Base-by-base conservation (phyloP, 148 eudicot species). In the Euryodendron excelsum region DNA sequence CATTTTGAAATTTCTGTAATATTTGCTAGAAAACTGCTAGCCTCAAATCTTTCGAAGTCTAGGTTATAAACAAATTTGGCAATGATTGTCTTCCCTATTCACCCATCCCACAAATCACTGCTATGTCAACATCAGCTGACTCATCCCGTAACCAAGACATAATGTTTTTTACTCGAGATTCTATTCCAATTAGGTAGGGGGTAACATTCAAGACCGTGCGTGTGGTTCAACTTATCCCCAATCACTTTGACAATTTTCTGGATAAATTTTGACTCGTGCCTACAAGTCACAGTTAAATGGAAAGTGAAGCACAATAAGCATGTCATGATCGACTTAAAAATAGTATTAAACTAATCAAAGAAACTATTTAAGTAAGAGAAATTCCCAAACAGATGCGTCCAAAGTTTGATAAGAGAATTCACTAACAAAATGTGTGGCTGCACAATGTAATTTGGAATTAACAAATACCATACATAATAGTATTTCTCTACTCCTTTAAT, bases 221-320 rank as follows among this genome's bases (percentile, higher is more conserved):
- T n/a, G n/a, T n/a, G 66, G 33, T 13, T 61, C 33, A 61, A 28
- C 30, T 61, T 27, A 30, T 30, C 34, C 66, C 33, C 33, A 61
- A 61, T 27, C 33, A 25, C 34, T 10, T 61, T 27, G 30, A 61
- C 34, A 27, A 61, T 61, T 61, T 61, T 28, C 15, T 27, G 66
- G 66, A 61, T 61, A 61, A 67, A 67, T 36, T 36, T 67, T 7
- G 72, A 20, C 48, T 67, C 48, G 11, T 67, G 33, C 66, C 66
- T 28, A 28, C 33, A 61, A 27, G 34, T 61, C 8, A 34, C 18
- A 28, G 21, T 5, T 13, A n/a, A 61, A 61, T 25, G 27, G 61
- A 58, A 20, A 58, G 27, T 20, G 20, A 20, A 58, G 25, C 61
- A 58, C 1, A 21, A 58, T 58, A 20, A 58, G 61, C 27, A 58